Evolutionary conservation across 2,329 filamentous ascomycete genomes (phyloP), one percentile per base, ranked within the genome.

Genomic region (Colletotrichum lupini): DNA sequence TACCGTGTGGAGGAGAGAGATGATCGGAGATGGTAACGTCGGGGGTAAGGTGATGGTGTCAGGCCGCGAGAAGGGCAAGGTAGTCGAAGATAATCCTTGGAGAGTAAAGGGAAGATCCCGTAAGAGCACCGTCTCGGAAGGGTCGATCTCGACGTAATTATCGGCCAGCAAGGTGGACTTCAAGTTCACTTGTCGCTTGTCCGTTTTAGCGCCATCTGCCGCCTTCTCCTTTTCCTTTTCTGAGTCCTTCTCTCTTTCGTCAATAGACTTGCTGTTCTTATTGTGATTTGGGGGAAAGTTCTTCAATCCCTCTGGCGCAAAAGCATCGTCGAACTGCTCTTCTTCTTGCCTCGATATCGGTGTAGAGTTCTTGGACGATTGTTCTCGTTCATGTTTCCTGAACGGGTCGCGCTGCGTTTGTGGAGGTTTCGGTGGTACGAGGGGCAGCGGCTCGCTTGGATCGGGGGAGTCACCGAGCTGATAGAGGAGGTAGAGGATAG

Each of bases 81-180:
- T 94, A 1, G 93, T 93, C 0, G 96, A 98, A 1, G 95, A 97
- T 2, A 98, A 86, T 0, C 97, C 97, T 82, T 98, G 97, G 0
- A 98, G 86, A 0, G 95, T 98, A 79, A 97, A 98, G 0, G 97
- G 95, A 4, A 98, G 86, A 79, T 98, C 96, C 76, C 93, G 89
- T 26, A 95, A 84, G 14, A 95, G 87, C 19, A 88, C 87, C 30
- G 89, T 87, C 80, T 95, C 93, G 1, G 90, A 84, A 1, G 92
- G 92, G 30, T 90, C 86, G 37, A 90, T 86, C 55, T 89, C 85
- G 32, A 85, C 81, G 75, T 89, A 87, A 77, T 90, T 90, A 75
- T 87, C 87, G 2, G 90, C 88, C 7, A 92, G 82, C 0, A 89
- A 82, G 14, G 87, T 87, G 3, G 89, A 90, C 76, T 90, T 91